Evolutionary conservation across 345 rosid genomes (phyloP).

Genomic region (Ceriops tagal): DNA sequence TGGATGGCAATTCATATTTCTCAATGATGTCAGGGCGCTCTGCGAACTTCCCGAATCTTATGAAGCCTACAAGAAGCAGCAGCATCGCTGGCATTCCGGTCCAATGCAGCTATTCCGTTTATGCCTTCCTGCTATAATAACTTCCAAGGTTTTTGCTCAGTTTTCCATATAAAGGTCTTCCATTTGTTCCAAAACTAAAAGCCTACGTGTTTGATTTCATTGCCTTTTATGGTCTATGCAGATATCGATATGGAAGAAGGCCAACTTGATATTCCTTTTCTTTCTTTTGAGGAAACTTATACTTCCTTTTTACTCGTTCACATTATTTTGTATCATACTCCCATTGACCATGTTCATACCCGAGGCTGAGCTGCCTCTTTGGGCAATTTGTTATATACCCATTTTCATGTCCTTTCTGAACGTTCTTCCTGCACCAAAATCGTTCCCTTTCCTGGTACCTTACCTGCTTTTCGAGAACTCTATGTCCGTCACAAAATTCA

Average conservation of each 20-base stretch:
- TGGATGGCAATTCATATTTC: slow-evolving; percentile 82
- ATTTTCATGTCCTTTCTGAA: slow-evolving; percentile 75
- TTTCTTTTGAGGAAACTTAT: slow-evolving; percentile 81
- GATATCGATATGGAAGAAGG: slow-evolving; percentile 70
- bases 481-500: slow-evolving; percentile 91
- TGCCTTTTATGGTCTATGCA: slow-evolving; percentile 27
- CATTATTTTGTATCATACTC: slow-evolving; percentile 81
- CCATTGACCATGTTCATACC: slow-evolving; percentile 92
- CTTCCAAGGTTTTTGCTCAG: slow-evolving; percentile 59
- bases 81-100: slow-evolving; percentile 94
- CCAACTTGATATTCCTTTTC: slow-evolving; percentile 77
- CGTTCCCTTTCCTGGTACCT: slow-evolving; percentile 85
- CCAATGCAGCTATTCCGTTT: slow-evolving; percentile 88
- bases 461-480: slow-evolving; percentile 89
- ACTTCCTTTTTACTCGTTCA: slow-evolving; percentile 90
- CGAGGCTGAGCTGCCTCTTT: slow-evolving; percentile 76
- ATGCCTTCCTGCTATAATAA: slow-evolving; percentile 67
- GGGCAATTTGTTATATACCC: slow-evolving; percentile 85
- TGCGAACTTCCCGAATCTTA: slow-evolving; percentile 84
- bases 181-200: too few relatives aligned
- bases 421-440: slow-evolving; percentile 77
- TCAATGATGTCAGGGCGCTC: slow-evolving; percentile 72
- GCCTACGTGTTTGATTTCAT: background rate
- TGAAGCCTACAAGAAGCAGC: slow-evolving; percentile 87
- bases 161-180: background rate